Evolutionary conservation across 2,329 filamentous ascomycete genomes (phyloP).

Genomic region (Arthrinium puccinioides): DNA sequence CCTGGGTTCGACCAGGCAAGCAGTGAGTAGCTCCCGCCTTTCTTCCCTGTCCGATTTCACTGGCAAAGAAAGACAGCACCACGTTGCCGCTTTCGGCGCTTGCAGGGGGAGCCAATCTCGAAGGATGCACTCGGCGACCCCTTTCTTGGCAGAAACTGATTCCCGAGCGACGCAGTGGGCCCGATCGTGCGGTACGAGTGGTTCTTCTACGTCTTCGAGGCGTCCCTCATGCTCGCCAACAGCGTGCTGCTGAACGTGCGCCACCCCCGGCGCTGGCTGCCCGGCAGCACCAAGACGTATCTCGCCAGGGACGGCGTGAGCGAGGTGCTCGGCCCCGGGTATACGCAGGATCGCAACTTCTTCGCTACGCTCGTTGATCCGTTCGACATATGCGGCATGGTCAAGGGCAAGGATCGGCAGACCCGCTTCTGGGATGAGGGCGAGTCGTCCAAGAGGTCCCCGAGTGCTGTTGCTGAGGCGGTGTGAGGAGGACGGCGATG

Average conservation of each 20-base stretch:
- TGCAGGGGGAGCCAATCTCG: too few relatives aligned
- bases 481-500: not conserved
- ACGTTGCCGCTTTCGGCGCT: too few relatives aligned
- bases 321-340: conserved; percentile 41
- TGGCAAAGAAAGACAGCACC: too few relatives aligned
- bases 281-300: conserved; percentile 39
- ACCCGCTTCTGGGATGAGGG: conserved; percentile 28
- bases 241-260: conserved; percentile 39
- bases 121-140: too few relatives aligned
- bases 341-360: conserved; percentile 38
- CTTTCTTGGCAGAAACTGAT: too few relatives aligned
- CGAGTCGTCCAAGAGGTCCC: too few relatives aligned
- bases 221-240: conserved; percentile 43
- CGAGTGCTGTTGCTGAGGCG: too few relatives aligned
- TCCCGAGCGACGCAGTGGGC: too few relatives aligned
- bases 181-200: conserved; percentile 48
- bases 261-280: conserved; percentile 44
- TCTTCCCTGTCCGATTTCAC: too few relatives aligned
- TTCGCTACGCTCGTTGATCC: conserved; percentile 33
- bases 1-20: conserved; percentile 26
- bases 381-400: conserved; percentile 28
- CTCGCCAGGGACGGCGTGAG: conserved; percentile 40
- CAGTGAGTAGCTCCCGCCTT: too few relatives aligned
- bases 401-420: conserved; percentile 22
- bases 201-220: conserved; percentile 55